Percentiles rank a stretch among this genome's conserved stretches.
These are phyloP conservation scores for Simplicillium aogashimaense DNA, from an alignment of 2,329 filamentous ascomycete genomes.

Conservation along the genomic window DNA sequence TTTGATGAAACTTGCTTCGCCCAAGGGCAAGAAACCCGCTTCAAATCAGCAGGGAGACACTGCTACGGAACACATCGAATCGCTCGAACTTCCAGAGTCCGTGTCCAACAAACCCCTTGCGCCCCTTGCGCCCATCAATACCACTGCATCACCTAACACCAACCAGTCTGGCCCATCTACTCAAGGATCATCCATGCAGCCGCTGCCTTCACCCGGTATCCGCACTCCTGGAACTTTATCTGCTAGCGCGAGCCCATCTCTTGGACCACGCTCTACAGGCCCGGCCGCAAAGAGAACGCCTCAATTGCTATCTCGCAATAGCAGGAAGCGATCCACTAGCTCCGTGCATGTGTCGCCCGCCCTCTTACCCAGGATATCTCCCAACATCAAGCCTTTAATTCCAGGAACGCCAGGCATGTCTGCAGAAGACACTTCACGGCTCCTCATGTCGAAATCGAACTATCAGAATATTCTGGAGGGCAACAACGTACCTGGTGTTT, in stretches of 20 bases:
- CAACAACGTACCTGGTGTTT: conserved; percentile 79
- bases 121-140: conserved; percentile 32
- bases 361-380: conserved; percentile 79
- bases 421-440: conserved; percentile 54
- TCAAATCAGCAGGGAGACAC: conserved; percentile 28
- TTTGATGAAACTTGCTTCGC: conserved; percentile 64
- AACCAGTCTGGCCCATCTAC: conserved; percentile 25
- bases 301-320: conserved; percentile 43
- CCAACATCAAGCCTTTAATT: conserved; percentile 84
- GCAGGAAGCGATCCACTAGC: conserved; percentile 63
- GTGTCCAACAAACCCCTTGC: conserved; percentile 21
- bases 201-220: conserved; percentile 38
- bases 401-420: conserved; percentile 47
- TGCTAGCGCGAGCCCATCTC: conserved; percentile 57
- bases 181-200: conserved; percentile 40
- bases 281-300: conserved; percentile 43
- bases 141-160: conserved; percentile 21
- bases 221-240: conserved; percentile 33
- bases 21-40: conserved; percentile 37
- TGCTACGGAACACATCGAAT: conserved; percentile 44
- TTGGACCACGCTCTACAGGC: conserved; percentile 39
- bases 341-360: conserved; percentile 79
- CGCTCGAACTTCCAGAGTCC: conserved; percentile 64
- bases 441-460: conserved; percentile 90
- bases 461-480: conserved; percentile 97